Percentiles rank a stretch among this genome's conserved stretches.
These are phyloP conservation scores for Arachis hypogaea DNA, from an alignment of 306 rosid species.

Conservation along the genomic window DNA sequence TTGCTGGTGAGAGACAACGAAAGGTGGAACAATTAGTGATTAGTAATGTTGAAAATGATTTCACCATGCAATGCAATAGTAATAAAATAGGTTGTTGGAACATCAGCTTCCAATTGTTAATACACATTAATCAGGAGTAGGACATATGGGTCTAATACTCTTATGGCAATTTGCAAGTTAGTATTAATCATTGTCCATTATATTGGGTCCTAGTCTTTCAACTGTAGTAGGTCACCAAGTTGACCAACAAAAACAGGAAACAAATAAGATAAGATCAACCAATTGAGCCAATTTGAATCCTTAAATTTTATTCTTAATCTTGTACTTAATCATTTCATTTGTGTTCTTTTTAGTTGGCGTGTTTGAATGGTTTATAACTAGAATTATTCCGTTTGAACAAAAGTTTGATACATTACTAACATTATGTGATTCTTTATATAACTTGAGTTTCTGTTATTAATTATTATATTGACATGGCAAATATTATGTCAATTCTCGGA, in stretches of 20 bases:
- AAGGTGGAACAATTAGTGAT: neutral
- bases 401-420: neutral
- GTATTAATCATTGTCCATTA: neutral
- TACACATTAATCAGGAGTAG: neutral
- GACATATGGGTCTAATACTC: constrained; percentile 1
- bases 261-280: constrained; percentile 3
- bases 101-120: constrained; percentile 20
- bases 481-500: constrained; percentile 40
- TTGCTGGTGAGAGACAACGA: neutral
- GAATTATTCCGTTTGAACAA: too few species aligned
- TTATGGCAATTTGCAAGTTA: neutral
- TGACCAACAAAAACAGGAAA: neutral
- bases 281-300: neutral
- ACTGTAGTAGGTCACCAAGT: neutral
- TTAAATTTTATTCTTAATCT: neutral
- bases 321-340: neutral
- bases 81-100: constrained; percentile 1
- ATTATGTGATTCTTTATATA: neutral
- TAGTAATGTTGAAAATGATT: neutral
- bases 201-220: constrained; percentile 21
- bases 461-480: neutral
- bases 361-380: neutral
- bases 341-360: neutral
- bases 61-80: neutral
- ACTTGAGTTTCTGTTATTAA: too few species aligned